Evolutionary conservation across 768 basidiomycete species (phyloP), one percentile per base, ranked within the genome.

Genomic region (Pleurotus citrinopileatus): DNA sequence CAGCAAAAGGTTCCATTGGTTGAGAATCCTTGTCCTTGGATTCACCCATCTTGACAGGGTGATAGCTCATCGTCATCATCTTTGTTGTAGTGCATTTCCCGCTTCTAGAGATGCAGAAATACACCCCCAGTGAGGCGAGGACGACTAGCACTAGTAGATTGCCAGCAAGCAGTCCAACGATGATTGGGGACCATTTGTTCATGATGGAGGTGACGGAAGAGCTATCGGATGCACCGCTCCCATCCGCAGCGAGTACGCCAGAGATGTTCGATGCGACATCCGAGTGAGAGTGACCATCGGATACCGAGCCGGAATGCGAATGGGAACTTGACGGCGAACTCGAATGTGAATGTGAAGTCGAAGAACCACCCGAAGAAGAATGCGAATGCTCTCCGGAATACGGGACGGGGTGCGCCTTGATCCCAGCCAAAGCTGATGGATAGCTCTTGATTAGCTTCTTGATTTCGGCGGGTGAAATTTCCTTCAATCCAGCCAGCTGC

Each of bases 131-230:
- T 5, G 23, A 50, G 13, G 43, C 29, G 15, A 58, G 50, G n/a
- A 53, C 32, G 2, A 55, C 7, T 3, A 52, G 13, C 5, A 58
- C 27, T 12, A 58, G 8, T 7, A 59, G 29, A 23, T 52, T 55
- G 15, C 50, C 57, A 3, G 43, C 28, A 4, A 59, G 51, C 2
- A 59, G 42, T n/a, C 57, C 57, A 20, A 59, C 53, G 19, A 56
- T 15, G 22, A 56, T 43, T 15, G 37, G 51, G 8, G 37, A 52
- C 38, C 54, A 59, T 20, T 59, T 53, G 40, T 28, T 23, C 57
- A 13, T 12, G 22, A 44, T 9, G 10, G 8, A 8, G 5, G 43
- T 44, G 29, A 37, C 34, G 29, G 19, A 28, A n/a, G 48, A 22
- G 3, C 12, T 22, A 15, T 28, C 20, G 27, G 20, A 9, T 8